phyloP scores from a whole-genome alignment of 805 yeast genomes.

The Vanderwaltozyma polyspora region DNA sequence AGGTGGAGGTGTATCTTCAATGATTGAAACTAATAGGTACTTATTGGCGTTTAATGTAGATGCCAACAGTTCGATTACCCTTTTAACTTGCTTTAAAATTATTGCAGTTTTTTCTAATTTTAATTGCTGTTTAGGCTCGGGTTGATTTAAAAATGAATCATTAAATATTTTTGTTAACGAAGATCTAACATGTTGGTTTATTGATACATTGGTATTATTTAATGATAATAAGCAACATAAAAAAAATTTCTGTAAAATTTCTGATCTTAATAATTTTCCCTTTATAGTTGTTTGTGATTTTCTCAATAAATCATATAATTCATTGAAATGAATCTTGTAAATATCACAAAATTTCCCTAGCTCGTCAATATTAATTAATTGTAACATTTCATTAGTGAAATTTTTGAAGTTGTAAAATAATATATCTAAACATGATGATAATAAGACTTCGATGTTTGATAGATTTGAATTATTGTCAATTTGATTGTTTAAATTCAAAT shows the following conservation, averaged over 20 bases:
- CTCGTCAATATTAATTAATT: conserved; percentile 22
- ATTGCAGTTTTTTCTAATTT: too few species aligned
- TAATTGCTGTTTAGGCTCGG: too few species aligned
- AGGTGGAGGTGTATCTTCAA: too few species aligned
- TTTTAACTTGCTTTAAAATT: too few species aligned
- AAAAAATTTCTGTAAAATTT: conserved; percentile 31
- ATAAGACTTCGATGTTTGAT: conserved; percentile 21
- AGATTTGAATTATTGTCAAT: conserved; percentile 1
- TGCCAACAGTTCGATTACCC: too few species aligned
- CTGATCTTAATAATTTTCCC: conserved; percentile 26
- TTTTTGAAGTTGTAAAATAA: conserved; percentile 18
- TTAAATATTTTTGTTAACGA: too few species aligned
- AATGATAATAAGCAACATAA: conserved; percentile 34
- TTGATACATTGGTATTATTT: background rate
- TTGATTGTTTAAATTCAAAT: background rate
- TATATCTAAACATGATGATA: conserved; percentile 25
- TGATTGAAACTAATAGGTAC: too few species aligned
- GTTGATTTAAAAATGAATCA: too few species aligned
- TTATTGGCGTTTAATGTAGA: too few species aligned
- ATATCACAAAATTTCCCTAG: conserved; percentile 34
- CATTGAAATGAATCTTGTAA: conserved; percentile 29
- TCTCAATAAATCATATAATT: conserved; percentile 17
- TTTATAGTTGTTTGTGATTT: conserved; percentile 18
- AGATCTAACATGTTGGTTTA: too few species aligned
- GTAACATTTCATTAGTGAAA: conserved; percentile 19